Evolutionary conservation across 495 filamentous ascomycete species (phyloP), one percentile per base, ranked within the genome.

Genomic region (Podospora conica): DNA sequence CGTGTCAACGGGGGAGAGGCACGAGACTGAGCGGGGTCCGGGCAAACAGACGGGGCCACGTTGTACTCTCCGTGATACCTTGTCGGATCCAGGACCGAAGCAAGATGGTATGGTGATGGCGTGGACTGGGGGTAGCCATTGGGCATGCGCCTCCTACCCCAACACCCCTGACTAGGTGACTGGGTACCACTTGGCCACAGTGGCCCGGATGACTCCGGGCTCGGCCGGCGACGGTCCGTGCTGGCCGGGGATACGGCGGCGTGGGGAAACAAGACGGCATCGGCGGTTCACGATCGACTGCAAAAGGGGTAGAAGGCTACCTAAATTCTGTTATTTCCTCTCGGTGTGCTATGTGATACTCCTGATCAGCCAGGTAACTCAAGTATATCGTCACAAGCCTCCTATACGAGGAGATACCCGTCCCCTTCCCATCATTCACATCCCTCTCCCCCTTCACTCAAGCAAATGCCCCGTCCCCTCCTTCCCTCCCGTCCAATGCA

Each of bases 401-500:
- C 40, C 40, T n/a, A 48, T 48, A 18, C 40, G 18, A 48, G 15
- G 18, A 8, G 15, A 59, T 2, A 1, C 2, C 27, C 11, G 21
- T 58, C 2, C 56, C 20, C 9, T 1, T 5, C 20, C 56, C 24
- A 21, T 9, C 24, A 8, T 22, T 22, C 55, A 18, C n/a, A 7
- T 57, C 15, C 55, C 55, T 21, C 11, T 23, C n/a, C 3, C 20
- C 33, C 29, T 8, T 53, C 60, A 28, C 40, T 66, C 59, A 21
- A 66, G 27, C 65, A 66, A 63, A 63, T 66, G 55, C 53, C 59
- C 59, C 9, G 7, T 62, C 21, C 48, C 40, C 53, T 48, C 66
- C 61, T 7, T 25, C 9, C 31, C 53, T 65, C 84, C 81, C 75
- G 83, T 81, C 80, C 96, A 97, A 73, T 91, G 88, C 53, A 89